Conservation (phyloP, 495 filamentous ascomycete genomes). For the Penicillium robsamsonii region DNA sequence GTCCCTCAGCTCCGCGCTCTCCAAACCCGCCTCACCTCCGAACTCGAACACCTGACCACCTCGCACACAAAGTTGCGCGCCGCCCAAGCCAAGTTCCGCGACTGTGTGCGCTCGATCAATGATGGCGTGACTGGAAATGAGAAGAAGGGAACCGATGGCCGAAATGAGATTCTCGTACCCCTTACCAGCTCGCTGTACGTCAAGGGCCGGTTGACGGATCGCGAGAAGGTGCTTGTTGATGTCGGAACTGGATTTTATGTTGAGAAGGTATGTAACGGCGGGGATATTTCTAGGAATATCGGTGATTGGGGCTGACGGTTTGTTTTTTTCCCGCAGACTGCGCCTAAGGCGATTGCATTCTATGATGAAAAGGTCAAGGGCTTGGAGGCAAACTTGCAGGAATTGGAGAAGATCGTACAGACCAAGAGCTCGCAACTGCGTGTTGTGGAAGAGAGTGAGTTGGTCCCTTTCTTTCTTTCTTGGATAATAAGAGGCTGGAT, state of each 20-base stretch:
- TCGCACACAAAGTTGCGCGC: slow-evolving; percentile 86
- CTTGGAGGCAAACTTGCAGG: slow-evolving; percentile 71
- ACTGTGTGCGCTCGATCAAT: slow-evolving; percentile 76
- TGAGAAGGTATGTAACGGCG: slow-evolving; percentile 65
- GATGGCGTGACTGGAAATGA: slow-evolving; percentile 50
- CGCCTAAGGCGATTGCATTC: slow-evolving; percentile 75
- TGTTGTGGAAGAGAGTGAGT: slow-evolving; percentile 82
- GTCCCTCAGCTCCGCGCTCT: slow-evolving; percentile 60
- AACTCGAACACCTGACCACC: slow-evolving; percentile 85
- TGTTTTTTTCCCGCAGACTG: slow-evolving; percentile 41
- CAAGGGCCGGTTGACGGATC: slow-evolving; percentile 72
- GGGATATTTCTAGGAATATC: neutral
- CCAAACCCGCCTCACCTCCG: slow-evolving; percentile 92
- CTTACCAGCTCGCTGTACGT: slow-evolving; percentile 93
- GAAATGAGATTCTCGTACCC: slow-evolving; percentile 73
- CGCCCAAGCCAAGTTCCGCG: slow-evolving; percentile 86
- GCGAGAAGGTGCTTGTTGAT: slow-evolving; percentile 85
- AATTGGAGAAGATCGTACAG: slow-evolving; percentile 82
- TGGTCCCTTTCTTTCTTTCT: slow-evolving; percentile 1
- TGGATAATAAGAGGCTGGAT: too few species aligned
- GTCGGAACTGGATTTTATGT: slow-evolving; percentile 96
- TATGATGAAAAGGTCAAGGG: slow-evolving; percentile 84
- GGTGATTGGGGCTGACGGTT: neutral
- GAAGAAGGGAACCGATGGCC: slow-evolving; percentile 38
- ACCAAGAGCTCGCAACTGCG: slow-evolving; percentile 80